These are phyloP conservation scores for Paracamarosporium sp. DNA, from an alignment of 2,329 filamentous ascomycete species.

Conservation along the genomic window DNA sequence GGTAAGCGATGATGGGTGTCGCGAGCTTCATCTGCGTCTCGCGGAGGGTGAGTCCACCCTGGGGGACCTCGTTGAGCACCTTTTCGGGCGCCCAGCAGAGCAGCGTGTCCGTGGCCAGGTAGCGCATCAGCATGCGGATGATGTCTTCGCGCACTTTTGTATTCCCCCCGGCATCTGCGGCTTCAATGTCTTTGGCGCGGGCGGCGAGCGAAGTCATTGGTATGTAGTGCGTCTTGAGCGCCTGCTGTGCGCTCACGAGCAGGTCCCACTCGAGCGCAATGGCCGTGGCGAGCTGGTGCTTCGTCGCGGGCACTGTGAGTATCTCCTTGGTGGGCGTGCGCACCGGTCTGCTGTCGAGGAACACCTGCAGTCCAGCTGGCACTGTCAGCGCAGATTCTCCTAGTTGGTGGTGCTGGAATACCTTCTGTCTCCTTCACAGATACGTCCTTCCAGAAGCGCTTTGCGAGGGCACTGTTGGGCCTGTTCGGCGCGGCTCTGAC, in stretches of 20 bases:
- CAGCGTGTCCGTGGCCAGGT: slow-evolving; percentile 89
- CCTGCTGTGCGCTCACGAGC: slow-evolving; percentile 81
- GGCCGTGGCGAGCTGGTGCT: slow-evolving; percentile 81
- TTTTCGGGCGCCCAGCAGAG: slow-evolving; percentile 82
- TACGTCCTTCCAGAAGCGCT: slow-evolving; percentile 90
- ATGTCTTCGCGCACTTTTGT: slow-evolving; percentile 68
- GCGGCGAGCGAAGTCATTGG: slow-evolving; percentile 86
- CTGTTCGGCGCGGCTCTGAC: slow-evolving; percentile 51
- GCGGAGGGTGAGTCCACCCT: slow-evolving; percentile 65
- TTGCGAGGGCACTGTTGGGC: slow-evolving; percentile 61
- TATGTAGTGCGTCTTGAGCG: slow-evolving; percentile 84
- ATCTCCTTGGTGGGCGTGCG: slow-evolving; percentile 76
- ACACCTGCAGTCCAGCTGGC: slow-evolving; percentile 65
- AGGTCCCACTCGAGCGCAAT: slow-evolving; percentile 95
- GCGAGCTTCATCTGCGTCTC: slow-evolving; percentile 75
- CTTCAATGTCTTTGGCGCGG: slow-evolving; percentile 80
- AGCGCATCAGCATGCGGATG: slow-evolving; percentile 74
- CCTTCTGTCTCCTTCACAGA: slow-evolving; percentile 67
- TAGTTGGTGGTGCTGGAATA: slow-evolving; percentile 42
- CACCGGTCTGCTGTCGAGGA: slow-evolving; percentile 80
- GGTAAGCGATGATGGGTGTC: slow-evolving; percentile 72
- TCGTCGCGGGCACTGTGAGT: slow-evolving; percentile 74
- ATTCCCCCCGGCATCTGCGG: slow-evolving; percentile 65
- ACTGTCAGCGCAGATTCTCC: slow-evolving; percentile 15
- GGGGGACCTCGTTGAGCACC: slow-evolving; percentile 53